Evolutionary conservation across 495 filamentous ascomycete species (phyloP).

Genomic region (Penicillium coffeae): DNA sequence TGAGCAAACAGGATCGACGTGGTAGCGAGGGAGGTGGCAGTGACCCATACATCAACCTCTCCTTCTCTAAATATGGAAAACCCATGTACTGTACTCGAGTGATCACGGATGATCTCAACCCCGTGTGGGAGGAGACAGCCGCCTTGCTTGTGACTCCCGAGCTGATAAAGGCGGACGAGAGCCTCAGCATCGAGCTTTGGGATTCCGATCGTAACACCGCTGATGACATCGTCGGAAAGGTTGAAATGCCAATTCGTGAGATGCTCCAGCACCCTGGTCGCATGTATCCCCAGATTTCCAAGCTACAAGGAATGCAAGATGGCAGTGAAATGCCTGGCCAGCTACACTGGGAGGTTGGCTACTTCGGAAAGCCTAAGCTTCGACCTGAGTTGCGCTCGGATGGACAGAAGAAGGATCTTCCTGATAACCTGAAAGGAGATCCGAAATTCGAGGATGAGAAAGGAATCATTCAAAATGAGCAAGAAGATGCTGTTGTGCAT

Average conservation of each 20-base stretch:
- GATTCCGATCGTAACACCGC: slow-evolving; percentile 85
- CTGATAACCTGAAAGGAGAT: slow-evolving; percentile 64
- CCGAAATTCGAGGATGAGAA: slow-evolving; percentile 84
- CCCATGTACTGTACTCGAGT: slow-evolving; percentile 97
- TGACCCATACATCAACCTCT: slow-evolving; percentile 80
- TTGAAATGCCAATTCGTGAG: slow-evolving; percentile 88
- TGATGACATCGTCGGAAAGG: slow-evolving; percentile 91
- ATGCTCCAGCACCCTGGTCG: slow-evolving; percentile 89
- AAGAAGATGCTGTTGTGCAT: slow-evolving; percentile 80
- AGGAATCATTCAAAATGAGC: slow-evolving; percentile 66
- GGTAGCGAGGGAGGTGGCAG: slow-evolving; percentile 85
- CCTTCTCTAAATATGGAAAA: slow-evolving; percentile 87
- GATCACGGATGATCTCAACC: slow-evolving; percentile 91
- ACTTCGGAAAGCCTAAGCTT: slow-evolving; percentile 85
- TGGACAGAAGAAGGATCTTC: slow-evolving; percentile 75
- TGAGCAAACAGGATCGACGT: slow-evolving; percentile 87
- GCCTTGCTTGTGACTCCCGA: slow-evolving; percentile 82
- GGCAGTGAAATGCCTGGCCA: slow-evolving; percentile 89
- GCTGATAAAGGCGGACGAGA: slow-evolving; percentile 87
- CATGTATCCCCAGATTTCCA: slow-evolving; percentile 90
- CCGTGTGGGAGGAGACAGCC: slow-evolving; percentile 88
- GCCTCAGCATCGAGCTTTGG: slow-evolving; percentile 91
- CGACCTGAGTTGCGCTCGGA: slow-evolving; percentile 77
- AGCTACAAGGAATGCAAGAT: slow-evolving; percentile 72
- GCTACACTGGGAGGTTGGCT: slow-evolving; percentile 93